phyloP scores from a whole-genome alignment of 2,329 filamentous ascomycete genomes.

The Orbilia ellipsospora region DNA sequence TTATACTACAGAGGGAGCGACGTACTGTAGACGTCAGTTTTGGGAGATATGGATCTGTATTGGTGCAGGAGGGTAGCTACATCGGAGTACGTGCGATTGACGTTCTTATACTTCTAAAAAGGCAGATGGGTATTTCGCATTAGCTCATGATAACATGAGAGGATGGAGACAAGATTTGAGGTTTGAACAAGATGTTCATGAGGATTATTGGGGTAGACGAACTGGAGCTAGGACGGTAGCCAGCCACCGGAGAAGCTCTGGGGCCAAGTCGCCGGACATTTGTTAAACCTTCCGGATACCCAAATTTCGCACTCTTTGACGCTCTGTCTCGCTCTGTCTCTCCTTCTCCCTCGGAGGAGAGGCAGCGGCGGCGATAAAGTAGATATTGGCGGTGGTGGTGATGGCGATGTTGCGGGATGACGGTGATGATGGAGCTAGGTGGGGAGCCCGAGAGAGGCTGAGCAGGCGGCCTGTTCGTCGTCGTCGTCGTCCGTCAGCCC shows the following conservation, averaged over 20 bases:
- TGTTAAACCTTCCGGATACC: neutral
- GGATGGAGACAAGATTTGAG: no score
- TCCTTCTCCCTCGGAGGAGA: no score
- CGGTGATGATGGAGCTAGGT: neutral
- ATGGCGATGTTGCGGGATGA: no score
- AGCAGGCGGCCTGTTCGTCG: constrained; percentile 6
- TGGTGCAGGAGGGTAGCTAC: constrained; percentile 82
- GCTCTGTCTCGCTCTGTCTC: no score
- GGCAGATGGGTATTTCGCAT: no score
- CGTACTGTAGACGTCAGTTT: constrained; percentile 95
- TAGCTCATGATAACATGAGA: no score
- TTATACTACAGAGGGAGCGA: constrained; percentile 56
- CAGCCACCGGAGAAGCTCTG: constrained; percentile 53
- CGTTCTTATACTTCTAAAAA: constrained; percentile 86
- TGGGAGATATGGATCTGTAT: constrained; percentile 81
- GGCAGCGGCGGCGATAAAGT: no score
- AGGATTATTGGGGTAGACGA: constrained; percentile 13
- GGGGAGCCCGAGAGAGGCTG: constrained; percentile 17
- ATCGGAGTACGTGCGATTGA: constrained; percentile 92
- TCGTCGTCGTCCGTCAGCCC: constrained; percentile 25
- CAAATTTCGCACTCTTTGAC: no score
- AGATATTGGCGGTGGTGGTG: neutral
- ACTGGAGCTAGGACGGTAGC: constrained; percentile 52
- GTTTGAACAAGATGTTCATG: no score
- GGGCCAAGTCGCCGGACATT: constrained; percentile 47